Evolutionary conservation across 1,139 yeast genomes (phyloP), one percentile per base, ranked within the genome.

Genomic region (Pichia sp.): DNA sequence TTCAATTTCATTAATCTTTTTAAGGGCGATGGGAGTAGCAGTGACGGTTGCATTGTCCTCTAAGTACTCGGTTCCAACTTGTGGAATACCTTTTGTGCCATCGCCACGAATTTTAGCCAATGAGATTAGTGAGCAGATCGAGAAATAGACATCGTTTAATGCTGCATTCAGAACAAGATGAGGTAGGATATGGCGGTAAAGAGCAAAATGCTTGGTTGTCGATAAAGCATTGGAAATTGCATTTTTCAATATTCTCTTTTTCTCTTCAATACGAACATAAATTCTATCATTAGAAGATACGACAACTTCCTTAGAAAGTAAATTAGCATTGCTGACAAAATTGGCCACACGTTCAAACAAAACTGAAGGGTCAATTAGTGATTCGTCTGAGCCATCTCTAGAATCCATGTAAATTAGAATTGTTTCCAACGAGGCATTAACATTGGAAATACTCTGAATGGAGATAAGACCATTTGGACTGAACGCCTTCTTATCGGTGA

Each of bases 151-250:
- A 65, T 90, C 97, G 41, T 89, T 80, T 8, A 90, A 74, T 0
- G 97, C 86, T 30, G 92, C 82, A 70, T 90, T 89, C 43, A 92
- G 76, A 8, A 90, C 79, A 40, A 87, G 74, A 54, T 79, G 79
- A 1, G 98, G 97, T 53, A 90, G 72, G 13, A 88, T 66, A 8
- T 79, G 78, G 5, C 80, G 75, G 59, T 87, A 84, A 7, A 83
- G 73, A 1, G 89, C 83, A 68, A 76, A 88, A 67, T 90, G 90
- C 64, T 97, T 79, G 0, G 95, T 80, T 0, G 93, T 80, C 4
- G 96, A 84, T 50, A 92, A 81, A 1, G 86, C 79, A 71, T 87
- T 90, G 31, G 90, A 83, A 13, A 88, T 80, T 0, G 95, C 78
- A 51, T 87, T 87, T 55, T 89, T 80, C n/a, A 69, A 46, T 6